Conservation (phyloP, 345 rosid species). For the Eutrema yunnanense region DNA sequence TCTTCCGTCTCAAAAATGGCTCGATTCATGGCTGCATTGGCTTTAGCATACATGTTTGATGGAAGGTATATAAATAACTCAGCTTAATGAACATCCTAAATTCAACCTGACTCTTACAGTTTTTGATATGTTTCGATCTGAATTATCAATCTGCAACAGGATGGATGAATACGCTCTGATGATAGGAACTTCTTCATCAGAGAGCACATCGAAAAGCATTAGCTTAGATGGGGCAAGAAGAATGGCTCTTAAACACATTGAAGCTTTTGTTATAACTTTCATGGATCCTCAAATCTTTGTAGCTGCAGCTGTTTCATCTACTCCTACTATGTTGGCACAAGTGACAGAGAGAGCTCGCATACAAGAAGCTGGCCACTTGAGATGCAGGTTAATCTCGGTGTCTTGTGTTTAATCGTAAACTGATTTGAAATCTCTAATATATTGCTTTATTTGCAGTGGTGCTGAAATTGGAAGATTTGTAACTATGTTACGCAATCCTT, state of each 20-base stretch:
- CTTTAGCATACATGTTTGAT: conserved; percentile 80
- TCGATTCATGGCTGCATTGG: conserved; percentile 81
- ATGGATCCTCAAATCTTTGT: conserved; percentile 69
- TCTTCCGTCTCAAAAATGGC: conserved; percentile 78
- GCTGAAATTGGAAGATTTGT: conserved; percentile 86
- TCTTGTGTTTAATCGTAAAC: not conserved
- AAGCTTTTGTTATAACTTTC: conserved; percentile 55
- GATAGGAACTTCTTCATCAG: conserved; percentile 55
- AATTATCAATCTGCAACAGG: conserved; percentile 35
- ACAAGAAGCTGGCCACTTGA: conserved; percentile 88
- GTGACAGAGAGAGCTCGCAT: conserved; percentile 84
- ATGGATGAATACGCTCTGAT: conserved; percentile 61
- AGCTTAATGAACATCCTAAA: not conserved
- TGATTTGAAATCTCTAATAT: not conserved
- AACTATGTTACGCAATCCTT: conserved; percentile 58
- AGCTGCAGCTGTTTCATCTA: conserved; percentile 60
- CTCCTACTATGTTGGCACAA: conserved; percentile 76
- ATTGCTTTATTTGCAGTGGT: conserved; percentile 37
- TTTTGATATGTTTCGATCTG: not conserved
- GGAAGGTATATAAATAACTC: conserved; percentile 42
- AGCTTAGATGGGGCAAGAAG: conserved; percentile 74
- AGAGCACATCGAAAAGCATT: conserved; percentile 59
- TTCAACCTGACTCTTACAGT: not conserved
- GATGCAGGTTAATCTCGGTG: conserved; percentile 66
- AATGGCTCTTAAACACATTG: conserved; percentile 74